Evolutionary conservation across 768 basidiomycete species (phyloP), one percentile per base, ranked within the genome.

Genomic region (Antrodiella citrinella): DNA sequence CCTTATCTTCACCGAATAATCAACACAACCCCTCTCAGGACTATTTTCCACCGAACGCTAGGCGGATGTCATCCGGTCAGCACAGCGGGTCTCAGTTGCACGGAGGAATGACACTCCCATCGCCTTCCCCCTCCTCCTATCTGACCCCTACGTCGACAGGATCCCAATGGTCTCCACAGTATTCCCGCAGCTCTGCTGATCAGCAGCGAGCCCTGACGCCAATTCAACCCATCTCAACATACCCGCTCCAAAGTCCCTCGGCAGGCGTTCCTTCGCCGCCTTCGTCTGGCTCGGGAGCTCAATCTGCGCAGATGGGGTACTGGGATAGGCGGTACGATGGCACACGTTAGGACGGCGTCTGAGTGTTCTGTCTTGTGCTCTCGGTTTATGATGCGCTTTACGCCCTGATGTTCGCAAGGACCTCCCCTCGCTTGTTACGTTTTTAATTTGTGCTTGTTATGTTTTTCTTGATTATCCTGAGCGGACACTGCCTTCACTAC

Each of bases 1-100:
- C 67, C 15, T 57, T 60, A 38, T 58, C 68, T 44, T 60, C 67
- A 47, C 63, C 67, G 19, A 59, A 71, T 23, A 59, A 65, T 15
- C 56, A 62, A 20, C 47, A 63, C 15, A 54, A 57, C 45, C 46
- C 63, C 39, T 51, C 61, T 24, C 61, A 64, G 45, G 66, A 61
- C 26, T 76, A 65, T 54, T 60, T 50, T 47, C 57, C 53, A 22
- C 62, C 22, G 22, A 60, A 13, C 51, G 57, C 45, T 20, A 40
- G 39, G 40, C 53, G 56, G 39, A 54, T 60, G 40, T 55, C 58
- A 53, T 52, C 59, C 55, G 60, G 51, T 20, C 56, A 61, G 51
- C 59, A 57, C 47, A 49, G 41, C 26, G 55, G 12, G 19, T 62
- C 58, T 20, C 59, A 58, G n/a, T n/a, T n/a, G n/a, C n/a, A n/a